These are phyloP conservation scores for Puccinellia tenuiflora DNA, from an alignment of 176 grass and related monocot genomes.

Conservation along the genomic window DNA sequence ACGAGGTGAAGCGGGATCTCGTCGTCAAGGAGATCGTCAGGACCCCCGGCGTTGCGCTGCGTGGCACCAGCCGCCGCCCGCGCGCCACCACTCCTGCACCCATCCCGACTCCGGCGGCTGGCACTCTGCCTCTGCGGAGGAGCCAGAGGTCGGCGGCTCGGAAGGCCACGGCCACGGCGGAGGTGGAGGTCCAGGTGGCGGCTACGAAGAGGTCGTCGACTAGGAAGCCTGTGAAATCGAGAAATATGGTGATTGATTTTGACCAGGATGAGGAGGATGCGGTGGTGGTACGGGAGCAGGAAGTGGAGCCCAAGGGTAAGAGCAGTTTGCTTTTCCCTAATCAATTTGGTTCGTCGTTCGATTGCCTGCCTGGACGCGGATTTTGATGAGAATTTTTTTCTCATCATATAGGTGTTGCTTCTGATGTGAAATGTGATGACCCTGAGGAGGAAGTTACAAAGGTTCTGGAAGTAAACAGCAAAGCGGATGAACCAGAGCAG, in stretches of 20 bases:
- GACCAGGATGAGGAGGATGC: constrained; percentile 29
- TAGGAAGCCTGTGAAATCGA: constrained; percentile 12
- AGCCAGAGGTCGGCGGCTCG: constrained; percentile 27
- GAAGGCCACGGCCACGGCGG: constrained; percentile 12
- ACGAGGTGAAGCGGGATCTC: constrained; percentile 34
- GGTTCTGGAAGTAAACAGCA: neutral
- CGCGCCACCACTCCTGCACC: constrained; percentile 5
- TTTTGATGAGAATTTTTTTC: neutral
- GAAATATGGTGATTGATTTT: constrained; percentile 20
- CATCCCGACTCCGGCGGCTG: constrained; percentile 11
- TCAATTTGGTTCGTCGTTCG: neutral
- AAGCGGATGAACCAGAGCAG: constrained; percentile 21
- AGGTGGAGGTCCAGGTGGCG: constrained; percentile 4
- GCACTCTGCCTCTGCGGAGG: constrained; percentile 43
- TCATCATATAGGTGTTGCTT: neutral
- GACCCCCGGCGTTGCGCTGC: constrained; percentile 28
- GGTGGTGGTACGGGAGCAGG: neutral
- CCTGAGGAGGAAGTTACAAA: constrained; percentile 8
- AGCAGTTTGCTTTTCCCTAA: neutral
- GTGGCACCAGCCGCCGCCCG: constrained; percentile 31
- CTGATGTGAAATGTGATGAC: constrained; percentile 25
- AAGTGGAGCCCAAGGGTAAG: constrained; percentile 35
- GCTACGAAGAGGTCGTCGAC: neutral
- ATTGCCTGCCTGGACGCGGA: neutral
- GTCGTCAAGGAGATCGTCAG: constrained; percentile 32